Conservation (phyloP, 2,329 filamentous ascomycete genomes). For the Magnaporthiopsis incrustans region DNA sequence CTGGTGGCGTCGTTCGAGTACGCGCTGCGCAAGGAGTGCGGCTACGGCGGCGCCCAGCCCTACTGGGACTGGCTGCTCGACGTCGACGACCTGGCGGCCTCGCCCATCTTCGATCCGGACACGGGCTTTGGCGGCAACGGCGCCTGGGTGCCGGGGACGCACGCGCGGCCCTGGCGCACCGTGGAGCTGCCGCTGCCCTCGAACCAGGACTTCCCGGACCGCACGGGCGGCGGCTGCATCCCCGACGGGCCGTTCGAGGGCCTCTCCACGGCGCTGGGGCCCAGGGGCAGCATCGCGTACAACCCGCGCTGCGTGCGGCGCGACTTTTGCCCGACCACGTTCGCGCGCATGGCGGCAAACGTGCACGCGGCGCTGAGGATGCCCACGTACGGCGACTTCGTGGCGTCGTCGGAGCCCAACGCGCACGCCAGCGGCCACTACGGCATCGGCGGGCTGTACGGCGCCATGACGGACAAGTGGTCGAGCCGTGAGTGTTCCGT, state of each 20-base stretch:
- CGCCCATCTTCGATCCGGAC: slow-evolving; percentile 46
- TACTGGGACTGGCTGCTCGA: slow-evolving; percentile 46
- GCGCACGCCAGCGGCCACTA: slow-evolving; percentile 7
- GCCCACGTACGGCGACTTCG: not conserved
- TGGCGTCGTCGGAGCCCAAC: not conserved
- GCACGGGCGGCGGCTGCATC: slow-evolving; percentile 47
- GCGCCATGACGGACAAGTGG: slow-evolving; percentile 9
- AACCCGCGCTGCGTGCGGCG: slow-evolving; percentile 7
- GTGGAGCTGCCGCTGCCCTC: no score
- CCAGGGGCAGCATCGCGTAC: slow-evolving; percentile 15
- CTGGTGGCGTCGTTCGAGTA: slow-evolving; percentile 23
- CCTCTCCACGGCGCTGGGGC: slow-evolving; percentile 27
- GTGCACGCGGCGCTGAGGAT: not conserved
- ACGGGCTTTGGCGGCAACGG: slow-evolving; percentile 43
- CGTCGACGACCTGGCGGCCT: slow-evolving; percentile 35
- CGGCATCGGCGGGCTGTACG: slow-evolving; percentile 7
- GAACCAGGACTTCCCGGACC: slow-evolving; percentile 18
- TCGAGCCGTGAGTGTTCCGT: slow-evolving; percentile 5
- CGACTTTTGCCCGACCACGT: slow-evolving; percentile 3
- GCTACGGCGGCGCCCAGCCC: slow-evolving; percentile 25
- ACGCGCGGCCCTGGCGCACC: slow-evolving; percentile 11
- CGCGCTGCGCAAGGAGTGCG: slow-evolving; percentile 26
- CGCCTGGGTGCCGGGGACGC: slow-evolving; percentile 8
- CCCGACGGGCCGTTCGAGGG: slow-evolving; percentile 36
- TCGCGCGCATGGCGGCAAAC: not conserved